Base-by-base conservation (phyloP, 179 eudicot genomes). In the Beta lomatogona region DNA sequence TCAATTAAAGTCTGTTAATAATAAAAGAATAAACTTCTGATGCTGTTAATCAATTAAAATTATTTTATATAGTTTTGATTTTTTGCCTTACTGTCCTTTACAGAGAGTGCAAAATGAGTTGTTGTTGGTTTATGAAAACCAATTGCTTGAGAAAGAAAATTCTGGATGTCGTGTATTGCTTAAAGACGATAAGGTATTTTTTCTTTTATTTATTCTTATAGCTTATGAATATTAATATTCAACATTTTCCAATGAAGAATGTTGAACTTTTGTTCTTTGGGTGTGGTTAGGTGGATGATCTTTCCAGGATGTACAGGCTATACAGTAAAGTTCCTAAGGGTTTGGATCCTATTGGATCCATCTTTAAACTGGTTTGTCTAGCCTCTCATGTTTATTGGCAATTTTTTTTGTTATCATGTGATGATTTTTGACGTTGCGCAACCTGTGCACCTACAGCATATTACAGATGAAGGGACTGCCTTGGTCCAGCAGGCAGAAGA, bases 161-260 rank as follows among this genome's bases (percentile, higher is more conserved):
- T 93, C 97, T 57, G 97, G 98, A 48, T 93, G 93, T 76, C 93
- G 86, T 81, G 92, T 89, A 21, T 88, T 94, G 82, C 96, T 94
- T 21, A 91, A 87, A 86, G 93, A 92, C 83, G 96, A 94, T 78
- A 94, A 94, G 98, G 97, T 92, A 78, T 53, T 63, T 59, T 48
- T 79, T 22, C 9, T 67, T 12, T 18, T 2, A 18, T 55, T 5
- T 66, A 14, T 15, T 80, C 50, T 12, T 4, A 18, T 25, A 45
- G 70, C n/a, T 73, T 3, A 31, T 48, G 9, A 36, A 48, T 50
- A 57, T 8, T 68, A 59, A 50, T 8, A 6, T 64, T 31, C 19
- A 54, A 9, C 15, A 41, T 64, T 53, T 5, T 14, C 25, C 11
- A 54, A 22, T 21, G n/a, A 81, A 22, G 50, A 73, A 13, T 10